These are phyloP conservation scores for Penicillium canariense DNA, from an alignment of 495 filamentous ascomycete genomes.

Conservation along the genomic window DNA sequence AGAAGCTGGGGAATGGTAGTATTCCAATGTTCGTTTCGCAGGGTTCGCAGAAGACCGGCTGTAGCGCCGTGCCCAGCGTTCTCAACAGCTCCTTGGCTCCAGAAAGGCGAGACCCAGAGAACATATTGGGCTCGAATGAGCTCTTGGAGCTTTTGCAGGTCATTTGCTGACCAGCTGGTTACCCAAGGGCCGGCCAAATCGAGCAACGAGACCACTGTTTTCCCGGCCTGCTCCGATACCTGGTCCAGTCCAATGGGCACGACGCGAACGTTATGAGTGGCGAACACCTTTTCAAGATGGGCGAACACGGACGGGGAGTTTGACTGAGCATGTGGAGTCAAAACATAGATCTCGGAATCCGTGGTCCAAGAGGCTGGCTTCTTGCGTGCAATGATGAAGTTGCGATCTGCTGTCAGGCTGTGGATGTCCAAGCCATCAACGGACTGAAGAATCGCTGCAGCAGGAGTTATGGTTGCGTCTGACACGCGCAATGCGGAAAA, in stretches of 20 bases:
- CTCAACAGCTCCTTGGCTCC: constrained; percentile 4
- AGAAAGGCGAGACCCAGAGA: constrained; percentile 25
- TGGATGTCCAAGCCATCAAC: constrained; percentile 10
- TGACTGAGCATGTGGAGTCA: constrained; percentile 3
- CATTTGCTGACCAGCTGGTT: constrained; percentile 8
- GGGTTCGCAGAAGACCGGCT: constrained; percentile 22
- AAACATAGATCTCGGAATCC: constrained; percentile 18
- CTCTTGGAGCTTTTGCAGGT: constrained; percentile 14
- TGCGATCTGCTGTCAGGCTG: constrained; percentile 11
- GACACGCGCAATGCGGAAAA: constrained; percentile 13
- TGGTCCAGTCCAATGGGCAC: constrained; percentile 16
- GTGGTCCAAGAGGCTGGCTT: constrained; percentile 10
- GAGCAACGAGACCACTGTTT: constrained; percentile 25
- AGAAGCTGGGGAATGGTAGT: constrained; percentile 17
- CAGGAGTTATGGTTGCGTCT: background rate
- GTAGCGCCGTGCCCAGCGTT: constrained; percentile 18
- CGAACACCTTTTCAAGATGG: constrained; percentile 17
- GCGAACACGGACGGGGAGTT: constrained; percentile 8
- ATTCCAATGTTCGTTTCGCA: constrained; percentile 23
- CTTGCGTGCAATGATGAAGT: constrained; percentile 14
- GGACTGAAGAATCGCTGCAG: constrained; percentile 1
- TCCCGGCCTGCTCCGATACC: constrained; percentile 9
- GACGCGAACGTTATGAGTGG: constrained; percentile 12
- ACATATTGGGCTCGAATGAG: constrained; percentile 22
- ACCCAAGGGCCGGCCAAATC: constrained; percentile 22